phyloP scores from a whole-genome alignment of 352 stramenopile genomes.

The Phytophthora foliorum region DNA sequence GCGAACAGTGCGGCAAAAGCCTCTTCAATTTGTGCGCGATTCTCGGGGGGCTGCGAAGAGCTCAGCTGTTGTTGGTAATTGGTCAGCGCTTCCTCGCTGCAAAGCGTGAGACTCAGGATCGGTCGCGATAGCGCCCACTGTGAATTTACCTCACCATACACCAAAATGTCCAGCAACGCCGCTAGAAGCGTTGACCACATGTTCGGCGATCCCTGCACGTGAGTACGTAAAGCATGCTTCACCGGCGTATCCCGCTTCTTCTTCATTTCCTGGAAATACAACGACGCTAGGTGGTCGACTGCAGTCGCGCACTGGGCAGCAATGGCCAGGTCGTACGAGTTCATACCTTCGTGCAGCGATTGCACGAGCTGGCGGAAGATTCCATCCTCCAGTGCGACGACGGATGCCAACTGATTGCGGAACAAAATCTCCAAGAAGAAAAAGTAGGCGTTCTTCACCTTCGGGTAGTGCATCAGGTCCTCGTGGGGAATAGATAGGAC shows the following conservation, averaged over 20 bases:
- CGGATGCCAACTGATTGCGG: slow-evolving; percentile 96
- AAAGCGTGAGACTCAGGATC: slow-evolving; percentile 98
- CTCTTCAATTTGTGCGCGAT: slow-evolving; percentile 95
- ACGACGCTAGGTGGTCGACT: slow-evolving; percentile 94
- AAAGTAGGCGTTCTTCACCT: slow-evolving; percentile 98
- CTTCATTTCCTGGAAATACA: slow-evolving; percentile 98
- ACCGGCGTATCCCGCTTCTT: slow-evolving; percentile 96
- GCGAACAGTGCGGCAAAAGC: slow-evolving; percentile 96
- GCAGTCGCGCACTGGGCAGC: slow-evolving; percentile 96
- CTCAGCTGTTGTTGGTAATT: slow-evolving; percentile 97
- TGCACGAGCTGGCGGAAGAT: slow-evolving; percentile 98
- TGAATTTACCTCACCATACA: slow-evolving; percentile 97
- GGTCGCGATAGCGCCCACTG: slow-evolving; percentile 98
- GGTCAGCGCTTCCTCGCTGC: slow-evolving; percentile 92
- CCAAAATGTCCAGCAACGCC: slow-evolving; percentile 97
- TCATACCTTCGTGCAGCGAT: slow-evolving; percentile 92
- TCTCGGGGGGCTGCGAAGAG: slow-evolving; percentile 93
- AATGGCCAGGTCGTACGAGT: slow-evolving; percentile 93
- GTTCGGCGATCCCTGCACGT: slow-evolving; percentile 93
- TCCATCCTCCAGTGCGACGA: slow-evolving; percentile 92
- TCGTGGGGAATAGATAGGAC: slow-evolving; percentile 96
- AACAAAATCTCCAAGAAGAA: slow-evolving; percentile 99
- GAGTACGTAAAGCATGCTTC: slow-evolving; percentile 93
- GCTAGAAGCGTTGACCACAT: slow-evolving; percentile 90
- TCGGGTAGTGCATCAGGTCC: slow-evolving; percentile 97